Evolutionary conservation across 2,329 filamentous ascomycete genomes (phyloP).

Genomic region (Aspergillus texensis): DNA sequence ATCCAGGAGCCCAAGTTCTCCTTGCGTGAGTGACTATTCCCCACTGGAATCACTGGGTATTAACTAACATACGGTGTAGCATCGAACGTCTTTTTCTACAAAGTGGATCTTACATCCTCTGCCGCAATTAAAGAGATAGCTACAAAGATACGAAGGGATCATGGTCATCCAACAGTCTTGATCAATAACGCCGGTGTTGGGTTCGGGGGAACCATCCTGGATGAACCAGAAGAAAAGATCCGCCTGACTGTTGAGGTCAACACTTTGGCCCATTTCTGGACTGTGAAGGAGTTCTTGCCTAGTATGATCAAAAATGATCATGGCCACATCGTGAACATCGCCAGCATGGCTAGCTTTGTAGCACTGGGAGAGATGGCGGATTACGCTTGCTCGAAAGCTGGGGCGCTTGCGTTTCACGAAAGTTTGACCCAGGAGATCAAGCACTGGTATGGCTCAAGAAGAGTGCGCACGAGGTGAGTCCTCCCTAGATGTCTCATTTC

Average conservation of each 20-base stretch:
- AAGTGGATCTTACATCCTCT: constrained; percentile 39
- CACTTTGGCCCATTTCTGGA: constrained; percentile 53
- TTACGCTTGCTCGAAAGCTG: constrained; percentile 56
- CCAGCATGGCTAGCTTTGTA: constrained; percentile 55
- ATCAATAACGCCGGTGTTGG: constrained; percentile 56
- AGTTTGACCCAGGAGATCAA: constrained; percentile 43
- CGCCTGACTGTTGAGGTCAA: constrained; percentile 56
- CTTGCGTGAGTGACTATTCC: constrained; percentile 24
- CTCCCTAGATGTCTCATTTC: constrained; percentile 11
- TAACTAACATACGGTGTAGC: constrained; percentile 15
- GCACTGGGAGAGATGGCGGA: constrained; percentile 52
- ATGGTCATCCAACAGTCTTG: constrained; percentile 51
- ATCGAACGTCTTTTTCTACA: constrained; percentile 40
- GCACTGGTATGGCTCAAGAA: constrained; percentile 37
- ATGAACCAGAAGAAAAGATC: constrained; percentile 48
- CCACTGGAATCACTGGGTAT: neutral
- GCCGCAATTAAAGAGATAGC: constrained; percentile 36
- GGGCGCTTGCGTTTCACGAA: constrained; percentile 58
- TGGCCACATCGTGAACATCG: constrained; percentile 60
- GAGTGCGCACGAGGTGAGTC: constrained; percentile 40
- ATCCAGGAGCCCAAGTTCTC: constrained; percentile 34
- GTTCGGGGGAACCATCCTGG: constrained; percentile 49
- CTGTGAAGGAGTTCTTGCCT: constrained; percentile 55
- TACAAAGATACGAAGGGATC: constrained; percentile 39
- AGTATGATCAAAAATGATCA: constrained; percentile 54